These are phyloP conservation scores for Fusarium brevicatenulatum DNA, from an alignment of 2,329 filamentous ascomycete species.

Conservation along the genomic window DNA sequence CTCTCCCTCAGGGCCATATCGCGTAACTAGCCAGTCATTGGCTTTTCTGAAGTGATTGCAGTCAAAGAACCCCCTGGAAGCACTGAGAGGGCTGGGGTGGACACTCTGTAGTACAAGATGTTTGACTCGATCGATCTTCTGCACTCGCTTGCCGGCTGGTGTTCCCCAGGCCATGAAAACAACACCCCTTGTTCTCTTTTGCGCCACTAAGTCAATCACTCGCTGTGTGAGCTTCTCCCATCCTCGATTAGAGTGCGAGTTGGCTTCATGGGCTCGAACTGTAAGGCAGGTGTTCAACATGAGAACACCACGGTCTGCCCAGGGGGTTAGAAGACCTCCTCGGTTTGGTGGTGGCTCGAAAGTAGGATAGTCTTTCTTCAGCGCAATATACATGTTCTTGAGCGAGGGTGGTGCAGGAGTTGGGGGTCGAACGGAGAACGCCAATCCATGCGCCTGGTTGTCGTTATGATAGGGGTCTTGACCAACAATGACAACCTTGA, in stretches of 20 bases:
- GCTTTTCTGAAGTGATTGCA: slow-evolving; percentile 83
- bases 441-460: slow-evolving; percentile 95
- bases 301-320: slow-evolving; percentile 92
- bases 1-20: slow-evolving; percentile 81
- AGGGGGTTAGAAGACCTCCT: slow-evolving; percentile 86
- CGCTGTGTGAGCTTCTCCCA: slow-evolving; percentile 96
- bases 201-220: slow-evolving; percentile 86
- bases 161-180: slow-evolving; percentile 96
- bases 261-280: slow-evolving; percentile 87
- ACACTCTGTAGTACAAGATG: slow-evolving; percentile 88
- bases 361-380: slow-evolving; percentile 87
- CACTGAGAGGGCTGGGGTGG: slow-evolving; percentile 94
- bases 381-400: slow-evolving; percentile 89
- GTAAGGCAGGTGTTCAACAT: slow-evolving; percentile 96
- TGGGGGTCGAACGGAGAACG: slow-evolving; percentile 92
- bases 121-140: slow-evolving; percentile 74
- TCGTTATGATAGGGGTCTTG: slow-evolving; percentile 97
- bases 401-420: slow-evolving; percentile 90
- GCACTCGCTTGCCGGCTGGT: slow-evolving; percentile 82
- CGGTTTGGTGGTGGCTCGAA: slow-evolving; percentile 81
- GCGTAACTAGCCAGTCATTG: slow-evolving; percentile 83
- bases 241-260: slow-evolving; percentile 84
- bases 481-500: slow-evolving; percentile 93
- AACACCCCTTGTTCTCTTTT: slow-evolving; percentile 80
- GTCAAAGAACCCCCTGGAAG: slow-evolving; percentile 81